phyloP scores from a whole-genome alignment of 805 yeast species.

The Kodamaea laetipori region DNA sequence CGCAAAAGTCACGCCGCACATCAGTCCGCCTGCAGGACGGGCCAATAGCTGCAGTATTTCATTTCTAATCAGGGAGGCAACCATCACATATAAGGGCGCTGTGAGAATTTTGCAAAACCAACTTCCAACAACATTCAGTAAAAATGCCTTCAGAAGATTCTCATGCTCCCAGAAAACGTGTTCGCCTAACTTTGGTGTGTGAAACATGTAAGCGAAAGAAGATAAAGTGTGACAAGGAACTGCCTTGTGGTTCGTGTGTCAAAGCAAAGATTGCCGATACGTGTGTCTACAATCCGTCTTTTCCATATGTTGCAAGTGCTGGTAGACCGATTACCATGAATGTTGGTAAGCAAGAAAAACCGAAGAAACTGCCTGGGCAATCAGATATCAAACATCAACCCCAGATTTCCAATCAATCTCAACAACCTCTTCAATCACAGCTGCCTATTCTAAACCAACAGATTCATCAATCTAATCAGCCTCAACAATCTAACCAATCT shows the following conservation, averaged over 20 bases:
- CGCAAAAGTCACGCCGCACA: too few relatives aligned
- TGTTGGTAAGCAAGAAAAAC: background rate
- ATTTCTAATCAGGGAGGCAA: too few relatives aligned
- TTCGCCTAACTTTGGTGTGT: conserved; percentile 22
- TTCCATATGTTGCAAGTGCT: conserved; percentile 14
- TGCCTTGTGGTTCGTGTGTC: conserved; percentile 21
- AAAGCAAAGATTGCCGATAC: conserved; percentile 12
- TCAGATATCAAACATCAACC: background rate
- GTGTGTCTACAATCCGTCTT: conserved; percentile 13
- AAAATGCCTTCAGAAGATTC: conserved; percentile 2
- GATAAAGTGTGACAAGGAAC: conserved; percentile 25
- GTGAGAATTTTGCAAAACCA: too few relatives aligned
- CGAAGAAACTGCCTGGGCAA: conserved; percentile 1
- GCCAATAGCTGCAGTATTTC: too few relatives aligned
- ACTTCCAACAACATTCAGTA: too few relatives aligned
- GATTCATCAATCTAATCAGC: too few relatives aligned
- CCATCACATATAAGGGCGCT: too few relatives aligned
- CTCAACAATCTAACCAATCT: too few relatives aligned
- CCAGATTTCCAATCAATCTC: too few relatives aligned
- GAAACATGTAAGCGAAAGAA: conserved; percentile 25
- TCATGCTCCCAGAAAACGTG: conserved; percentile 12
- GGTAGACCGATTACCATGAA: conserved; percentile 11
- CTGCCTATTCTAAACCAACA: too few relatives aligned
- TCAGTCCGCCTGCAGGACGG: too few relatives aligned
- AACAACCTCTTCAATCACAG: too few relatives aligned